Conservation (phyloP, 208 protist species). For the Trypanosoma vivax region DNA sequence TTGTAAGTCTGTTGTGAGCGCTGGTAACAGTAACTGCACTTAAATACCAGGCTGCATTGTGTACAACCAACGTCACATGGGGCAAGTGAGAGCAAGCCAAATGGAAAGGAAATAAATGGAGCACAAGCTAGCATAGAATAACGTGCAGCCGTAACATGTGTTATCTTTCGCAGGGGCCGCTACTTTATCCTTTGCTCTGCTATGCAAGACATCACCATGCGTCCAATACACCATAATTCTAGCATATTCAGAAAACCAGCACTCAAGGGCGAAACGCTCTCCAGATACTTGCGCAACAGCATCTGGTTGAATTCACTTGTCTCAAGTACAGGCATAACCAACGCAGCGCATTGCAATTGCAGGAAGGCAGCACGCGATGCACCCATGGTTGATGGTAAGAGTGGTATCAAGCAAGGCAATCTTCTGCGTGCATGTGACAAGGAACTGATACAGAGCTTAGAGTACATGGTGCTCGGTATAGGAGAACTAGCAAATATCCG, state of each 20-base stretch:
- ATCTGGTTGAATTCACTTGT: constrained; percentile 30
- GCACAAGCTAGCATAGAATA: too few species aligned
- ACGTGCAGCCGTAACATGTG: too few species aligned
- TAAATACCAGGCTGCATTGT: too few species aligned
- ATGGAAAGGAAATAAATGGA: too few species aligned
- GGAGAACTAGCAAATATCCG: constrained; percentile 65
- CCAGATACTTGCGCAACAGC: constrained; percentile 35
- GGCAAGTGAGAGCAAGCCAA: too few species aligned
- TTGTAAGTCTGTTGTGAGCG: too few species aligned
- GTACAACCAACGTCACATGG: too few species aligned
- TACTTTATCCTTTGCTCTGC: neutral
- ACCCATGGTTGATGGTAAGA: constrained; percentile 7
- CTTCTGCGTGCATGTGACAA: constrained; percentile 48
- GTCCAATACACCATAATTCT: constrained; percentile 82
- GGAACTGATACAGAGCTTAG: constrained; percentile 59
- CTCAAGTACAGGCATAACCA: constrained; percentile 13
- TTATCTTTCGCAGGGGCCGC: too few species aligned
- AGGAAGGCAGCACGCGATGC: neutral
- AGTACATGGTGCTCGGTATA: constrained; percentile 70
- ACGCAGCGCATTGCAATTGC: constrained; percentile 6
- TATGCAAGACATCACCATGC: constrained; percentile 18
- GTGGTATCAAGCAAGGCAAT: constrained; percentile 54
- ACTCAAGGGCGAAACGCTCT: constrained; percentile 38
- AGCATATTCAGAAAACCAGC: constrained; percentile 61
- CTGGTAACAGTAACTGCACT: too few species aligned